phyloP scores from a whole-genome alignment of 768 basidiomycete genomes.

The Phlebiopsis gigantea region DNA sequence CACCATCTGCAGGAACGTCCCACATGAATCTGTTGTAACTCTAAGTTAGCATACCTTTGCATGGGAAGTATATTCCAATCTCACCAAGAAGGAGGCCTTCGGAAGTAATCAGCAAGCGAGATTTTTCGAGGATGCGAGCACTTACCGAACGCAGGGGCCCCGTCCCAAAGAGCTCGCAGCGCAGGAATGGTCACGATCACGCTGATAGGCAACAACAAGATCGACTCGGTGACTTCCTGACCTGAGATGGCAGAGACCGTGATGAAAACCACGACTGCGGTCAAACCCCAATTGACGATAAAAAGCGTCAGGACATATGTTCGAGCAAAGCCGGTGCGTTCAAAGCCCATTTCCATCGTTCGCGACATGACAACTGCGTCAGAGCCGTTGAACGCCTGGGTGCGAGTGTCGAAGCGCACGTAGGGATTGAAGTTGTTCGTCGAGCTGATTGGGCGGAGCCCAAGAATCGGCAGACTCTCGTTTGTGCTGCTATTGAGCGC shows the following conservation, averaged over 20 bases:
- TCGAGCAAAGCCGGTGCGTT: slow-evolving; percentile 13
- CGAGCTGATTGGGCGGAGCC: slow-evolving; percentile 12
- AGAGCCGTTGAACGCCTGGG: neutral
- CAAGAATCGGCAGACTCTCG: slow-evolving; percentile 11
- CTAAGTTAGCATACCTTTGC: neutral
- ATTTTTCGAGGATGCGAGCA: neutral
- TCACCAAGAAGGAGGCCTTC: slow-evolving; percentile 15
- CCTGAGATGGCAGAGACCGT: slow-evolving; percentile 16
- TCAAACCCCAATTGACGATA: slow-evolving; percentile 19
- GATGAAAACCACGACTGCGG: slow-evolving; percentile 17
- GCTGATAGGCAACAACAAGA: slow-evolving; percentile 18
- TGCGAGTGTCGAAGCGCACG: neutral
- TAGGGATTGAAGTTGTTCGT: slow-evolving; percentile 12
- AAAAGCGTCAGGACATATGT: slow-evolving; percentile 17
- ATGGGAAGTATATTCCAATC: neutral
- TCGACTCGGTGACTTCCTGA: slow-evolving; percentile 12
- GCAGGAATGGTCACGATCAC: slow-evolving; percentile 20
- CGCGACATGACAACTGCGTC: neutral
- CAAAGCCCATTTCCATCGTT: slow-evolving; percentile 8
- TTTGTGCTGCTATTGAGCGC: slow-evolving; percentile 8
- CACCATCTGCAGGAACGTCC: slow-evolving; percentile 19
- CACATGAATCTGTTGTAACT: slow-evolving; percentile 12
- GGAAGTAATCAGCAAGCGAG: neutral
- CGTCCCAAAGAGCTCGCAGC: slow-evolving; percentile 15
- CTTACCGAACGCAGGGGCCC: slow-evolving; percentile 18